Conservation (phyloP, 495 filamentous ascomycete genomes). For the Xylaria sp. region DNA sequence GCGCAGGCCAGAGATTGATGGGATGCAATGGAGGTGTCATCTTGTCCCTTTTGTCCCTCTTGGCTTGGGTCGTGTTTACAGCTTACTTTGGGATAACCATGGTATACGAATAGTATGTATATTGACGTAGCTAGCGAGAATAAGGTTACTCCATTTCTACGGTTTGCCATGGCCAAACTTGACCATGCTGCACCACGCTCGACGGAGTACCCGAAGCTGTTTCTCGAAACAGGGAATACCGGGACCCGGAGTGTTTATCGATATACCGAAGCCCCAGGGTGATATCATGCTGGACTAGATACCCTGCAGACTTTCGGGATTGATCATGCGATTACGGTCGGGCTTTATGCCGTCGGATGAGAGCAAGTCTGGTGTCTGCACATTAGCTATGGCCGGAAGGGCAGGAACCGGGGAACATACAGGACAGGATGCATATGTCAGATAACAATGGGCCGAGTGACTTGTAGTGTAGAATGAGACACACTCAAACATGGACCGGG, state of each 20-base stretch:
- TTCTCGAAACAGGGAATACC: neutral
- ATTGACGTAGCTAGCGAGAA: neutral
- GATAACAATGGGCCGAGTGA: neutral
- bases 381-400: neutral
- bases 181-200: neutral
- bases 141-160: neutral
- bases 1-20: neutral
- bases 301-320: neutral
- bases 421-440: neutral
- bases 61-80: neutral
- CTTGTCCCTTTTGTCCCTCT: neutral
- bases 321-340: neutral
- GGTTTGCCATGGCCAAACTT: neutral
- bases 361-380: neutral
- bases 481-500: neutral
- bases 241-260: neutral
- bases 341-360: neutral
- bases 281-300: neutral
- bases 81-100: neutral
- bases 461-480: neutral
- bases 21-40: neutral
- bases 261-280: neutral
- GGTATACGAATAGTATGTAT: neutral
- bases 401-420: neutral
- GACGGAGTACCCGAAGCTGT: neutral